Base-by-base conservation (phyloP, 129 eudicot genomes). In the Saposhnikovia divaricata region DNA sequence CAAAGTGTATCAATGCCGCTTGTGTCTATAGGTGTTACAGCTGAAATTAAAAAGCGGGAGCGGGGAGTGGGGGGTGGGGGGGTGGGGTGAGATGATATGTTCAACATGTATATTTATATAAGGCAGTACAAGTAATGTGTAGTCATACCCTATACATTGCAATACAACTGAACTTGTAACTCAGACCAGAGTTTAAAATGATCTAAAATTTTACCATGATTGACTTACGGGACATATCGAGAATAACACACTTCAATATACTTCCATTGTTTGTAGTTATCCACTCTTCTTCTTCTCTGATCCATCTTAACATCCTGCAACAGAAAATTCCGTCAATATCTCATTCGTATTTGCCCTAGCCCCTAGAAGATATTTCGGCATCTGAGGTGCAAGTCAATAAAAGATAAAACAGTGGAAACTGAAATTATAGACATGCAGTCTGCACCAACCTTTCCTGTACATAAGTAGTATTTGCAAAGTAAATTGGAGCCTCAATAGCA, bases 11-110 rank as follows among this genome's bases (percentile, higher is more conserved):
- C 79, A 19, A 76, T 76, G 47, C 79, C 79, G 21, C 79, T 76
- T 53, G 98, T 96, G 82, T 96, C 99, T 8, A 96, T 92, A n/a
- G 88, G 97, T n/a, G 99, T 90, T 81, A 92, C 97, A 59, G 99
- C 99, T 96, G 92, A 31, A 68, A 27, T 68, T 34, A 51, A 25
- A 46, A 39, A 11, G 48, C n/a, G n/a, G n/a, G n/a, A n/a, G n/a
- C n/a, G n/a, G n/a, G n/a, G n/a, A n/a, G 48, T 15, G 25, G 16
- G 38, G 28, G n/a, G n/a, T n/a, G 76, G 81, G 37, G 25, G 21
- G 61, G 1, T n/a, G n/a, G n/a, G n/a, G n/a, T 7, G 53, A 74
- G 31, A 7, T 5, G 50, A 61, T 10, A 61, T 3, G 14, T 9
- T 61, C 69, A 25, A 61, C 28, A 61, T 57, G 23, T 7, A 23